A percentile compares a stretch with the other conserved stretches of the same genome.
Evolutionary conservation across 306 rosid genomes (phyloP).

Genomic region (Argentina anserina): DNA sequence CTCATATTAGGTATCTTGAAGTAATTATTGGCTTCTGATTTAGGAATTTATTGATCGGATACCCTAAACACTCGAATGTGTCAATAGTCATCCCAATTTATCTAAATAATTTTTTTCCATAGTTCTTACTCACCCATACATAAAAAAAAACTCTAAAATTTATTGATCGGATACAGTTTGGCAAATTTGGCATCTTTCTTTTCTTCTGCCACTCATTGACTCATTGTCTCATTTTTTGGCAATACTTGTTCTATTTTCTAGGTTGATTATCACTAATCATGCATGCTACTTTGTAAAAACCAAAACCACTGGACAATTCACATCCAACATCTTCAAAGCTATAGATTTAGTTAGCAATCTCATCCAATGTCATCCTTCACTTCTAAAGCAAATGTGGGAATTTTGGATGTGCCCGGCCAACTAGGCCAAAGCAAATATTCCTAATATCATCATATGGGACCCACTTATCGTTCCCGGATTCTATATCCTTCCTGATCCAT

Average conservation of each 20-base stretch:
- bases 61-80: too few relatives aligned
- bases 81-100: too few relatives aligned
- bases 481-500: conserved; percentile 3
- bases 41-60: background rate
- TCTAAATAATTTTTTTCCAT: too few relatives aligned
- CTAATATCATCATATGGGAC: background rate
- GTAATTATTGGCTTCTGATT: too few relatives aligned
- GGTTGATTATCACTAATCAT: background rate
- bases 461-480: conserved; percentile 3
- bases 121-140: too few relatives aligned
- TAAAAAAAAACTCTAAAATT: background rate
- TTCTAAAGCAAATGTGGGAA: background rate
- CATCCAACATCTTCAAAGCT: background rate
- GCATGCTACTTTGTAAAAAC: background rate
- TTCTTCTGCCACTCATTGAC: too few relatives aligned
- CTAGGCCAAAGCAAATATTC: background rate
- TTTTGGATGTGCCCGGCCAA: background rate
- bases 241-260: background rate
- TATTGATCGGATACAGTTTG: background rate
- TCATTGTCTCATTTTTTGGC: background rate
- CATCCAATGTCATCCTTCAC: background rate
- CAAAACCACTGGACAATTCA: background rate
- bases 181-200: too few relatives aligned
- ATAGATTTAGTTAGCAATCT: background rate
- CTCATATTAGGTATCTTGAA: background rate